phyloP scores from a whole-genome alignment of 2,329 filamentous ascomycete genomes.

The Phaeomoniella chlamydospora region DNA sequence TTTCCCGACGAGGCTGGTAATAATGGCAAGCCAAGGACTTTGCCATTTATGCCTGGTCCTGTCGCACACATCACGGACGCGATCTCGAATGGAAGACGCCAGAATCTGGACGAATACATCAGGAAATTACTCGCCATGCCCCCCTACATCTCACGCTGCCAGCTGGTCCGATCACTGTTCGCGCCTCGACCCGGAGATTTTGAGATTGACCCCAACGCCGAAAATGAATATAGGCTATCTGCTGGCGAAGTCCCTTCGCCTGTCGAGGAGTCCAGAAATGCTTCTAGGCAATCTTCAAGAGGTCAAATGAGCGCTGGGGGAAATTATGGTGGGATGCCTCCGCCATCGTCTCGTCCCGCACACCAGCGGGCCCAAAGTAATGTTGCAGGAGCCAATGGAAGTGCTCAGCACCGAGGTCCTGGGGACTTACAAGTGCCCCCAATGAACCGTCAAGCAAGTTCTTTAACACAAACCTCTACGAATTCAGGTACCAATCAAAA shows the following conservation, averaged over 20 bases:
- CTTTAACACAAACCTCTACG: constrained; percentile 30
- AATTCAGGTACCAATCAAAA: constrained; percentile 14
- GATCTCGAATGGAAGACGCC: constrained; percentile 82
- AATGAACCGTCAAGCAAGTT: constrained; percentile 37
- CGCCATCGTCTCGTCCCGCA: constrained; percentile 16
- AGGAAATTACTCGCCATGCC: constrained; percentile 78
- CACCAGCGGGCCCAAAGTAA: constrained; percentile 25
- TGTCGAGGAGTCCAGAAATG: constrained; percentile 43
- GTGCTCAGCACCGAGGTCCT: constrained; percentile 23
- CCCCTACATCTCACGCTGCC: constrained; percentile 68
- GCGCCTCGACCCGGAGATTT: constrained; percentile 81
- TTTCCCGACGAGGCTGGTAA: constrained; percentile 91
- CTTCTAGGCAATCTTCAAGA: constrained; percentile 51
- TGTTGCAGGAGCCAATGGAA: constrained; percentile 17
- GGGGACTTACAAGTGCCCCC: constrained; percentile 9
- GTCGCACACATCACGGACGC: constrained; percentile 97
- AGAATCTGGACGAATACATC: constrained; percentile 90
- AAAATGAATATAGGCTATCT: constrained; percentile 63
- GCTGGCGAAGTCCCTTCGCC: constrained; percentile 54
- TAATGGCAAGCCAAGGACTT: constrained; percentile 60
- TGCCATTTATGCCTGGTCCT: constrained; percentile 96
- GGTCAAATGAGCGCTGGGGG: constrained; percentile 46
- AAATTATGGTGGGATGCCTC: constrained; percentile 39
- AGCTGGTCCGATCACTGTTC: constrained; percentile 81
- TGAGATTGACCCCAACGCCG: constrained; percentile 62